Base-by-base conservation (phyloP, 441 rosid species). In the Populus hybrid region DNA sequence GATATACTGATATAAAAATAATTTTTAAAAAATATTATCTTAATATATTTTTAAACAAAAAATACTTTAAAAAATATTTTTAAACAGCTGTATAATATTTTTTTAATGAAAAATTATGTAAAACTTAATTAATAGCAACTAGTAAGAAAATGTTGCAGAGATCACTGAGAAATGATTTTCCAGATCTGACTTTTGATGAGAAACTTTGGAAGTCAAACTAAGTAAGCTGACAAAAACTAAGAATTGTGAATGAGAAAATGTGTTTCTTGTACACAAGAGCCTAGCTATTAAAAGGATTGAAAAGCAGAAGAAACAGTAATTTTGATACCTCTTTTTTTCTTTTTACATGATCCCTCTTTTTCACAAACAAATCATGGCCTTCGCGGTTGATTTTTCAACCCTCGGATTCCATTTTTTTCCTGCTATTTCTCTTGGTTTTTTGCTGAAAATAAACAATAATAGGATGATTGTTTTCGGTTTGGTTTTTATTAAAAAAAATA, bases 321-420 rank as follows among this genome's bases (percentile, higher is more conserved):
- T 64, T 1, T 20, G 38, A 4, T 14, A 4, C 16, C 28, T 38
- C 36, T 33, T 36, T 6, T 11, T 74, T 11, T 5, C 14, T 26
- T 6, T 3, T 20, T 18, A 2, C 9, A 7, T 29, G 68, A 73
- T 38, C 70, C 73, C 78, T 53, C 53, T 26, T 35, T 45, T 63
- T 26, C 68, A 31, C 9, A 26, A 71, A 53, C 50, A 64, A 45
- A 38, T 29, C 56, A 16, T 9, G 61, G 28, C 36, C 7, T 12
- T 50, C 29, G 35, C 28, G 35, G 45, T 64, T 33, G 23, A 56
- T 74, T 76, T 21, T 74, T 76, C 78, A 78, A 35, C 67, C 71
- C 38, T 69, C 71, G 74, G 74, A 40, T 56, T 79, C 70, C 40
- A 0, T 42, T 42, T 42, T 40, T 42, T 42, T 42, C 4, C 31